Base-by-base conservation (phyloP, 768 basidiomycete species). In the Podaxis rugospora region DNA sequence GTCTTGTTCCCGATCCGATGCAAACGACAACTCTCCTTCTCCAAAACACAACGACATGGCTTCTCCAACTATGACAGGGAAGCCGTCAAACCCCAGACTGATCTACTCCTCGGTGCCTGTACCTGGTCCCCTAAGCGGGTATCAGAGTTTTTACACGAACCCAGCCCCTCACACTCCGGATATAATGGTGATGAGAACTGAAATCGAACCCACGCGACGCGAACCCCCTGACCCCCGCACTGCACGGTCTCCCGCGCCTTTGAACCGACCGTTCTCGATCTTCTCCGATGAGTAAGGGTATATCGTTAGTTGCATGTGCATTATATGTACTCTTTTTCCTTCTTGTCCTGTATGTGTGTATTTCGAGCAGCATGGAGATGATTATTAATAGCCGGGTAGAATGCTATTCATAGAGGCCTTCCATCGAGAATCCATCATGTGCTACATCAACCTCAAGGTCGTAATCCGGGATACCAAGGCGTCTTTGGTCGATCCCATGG, bases 91-190 rank as follows among this genome's bases (percentile, higher is more conserved):
- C 27, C 44, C 44, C 32, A 16, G 23, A 13, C 39, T 23, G 39
- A 55, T 55, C 23, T 55, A 55, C 25, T 49, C 57, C 57, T 57
- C 57, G 57, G 57, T 57, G 57, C 57, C 57, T 57, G 57, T 57
- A n/a, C 57, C 57, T 50, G 47, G 57, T 6, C 54, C 54, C 9
- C 54, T 44, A 39, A 55, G 54, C 40, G 54, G 54, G 37, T 28
- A 42, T 44, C 54, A 28, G 40, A 25, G 54, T 7, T 13, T 55
- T 14, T 42, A 55, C 54, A 14, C 40, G 14, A 36, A 11, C 13
- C 52, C 52, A 21, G 13, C 7, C 9, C 18, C 42, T 18, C 42
- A 44, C 7, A 9, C 32, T 32, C 32, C 32, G 14, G 52, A 54
- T 39, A 54, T 54, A 6, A 47, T 49, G 42, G 44, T 57, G 18